Base-by-base conservation (phyloP, 2,329 filamentous ascomycete species). In the Aspergillus fischeri region DNA sequence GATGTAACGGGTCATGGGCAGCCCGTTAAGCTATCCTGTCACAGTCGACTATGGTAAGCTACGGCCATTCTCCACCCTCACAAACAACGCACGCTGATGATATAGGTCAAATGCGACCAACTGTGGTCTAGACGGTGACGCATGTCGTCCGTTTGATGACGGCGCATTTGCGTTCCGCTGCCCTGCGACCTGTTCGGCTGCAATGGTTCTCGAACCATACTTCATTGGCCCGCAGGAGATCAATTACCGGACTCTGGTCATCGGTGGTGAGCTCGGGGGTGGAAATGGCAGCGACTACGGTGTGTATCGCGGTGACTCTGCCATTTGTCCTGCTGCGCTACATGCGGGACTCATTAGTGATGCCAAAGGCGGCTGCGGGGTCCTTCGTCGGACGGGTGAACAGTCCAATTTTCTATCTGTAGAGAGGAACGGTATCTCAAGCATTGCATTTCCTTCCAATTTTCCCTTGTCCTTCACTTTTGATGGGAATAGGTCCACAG, bases 391-490 rank as follows among this genome's bases (percentile, higher is more conserved):
- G 28, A 73, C 77, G 1, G 84, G 84, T 21, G 79, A 84, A 60
- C 77, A 79, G 52, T 66, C 67, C 42, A 62, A 73, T 38, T 86
- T 81, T 60, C 71, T 75, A 4, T 72, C 74, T 29, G 71, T 75
- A 6, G 75, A 77, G 45, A 73, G 72, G 42, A 76, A 83, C 53
- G 79, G 79, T 42, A 82, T 86, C 52, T 70, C 70, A 17, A 83
- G 81, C 56, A 75, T 82, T 50, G 73, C 67, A 11, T 86, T 85
- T 61, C 70, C 78, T 42, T 83, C 81, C 5, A 81, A 81, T 63
- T 86, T 86, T 59, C 84, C 84, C 0, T 77, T 79, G 45, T 81
- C 83, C 1, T 85, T 84, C 65, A 73, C 75, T n/a, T 83, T 85
- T 58, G 70, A 80, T 17, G 51, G 75, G 70, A 59, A 77, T 73